Conservation (phyloP, 23 red algal genomes). For the Chondrus crispus region DNA sequence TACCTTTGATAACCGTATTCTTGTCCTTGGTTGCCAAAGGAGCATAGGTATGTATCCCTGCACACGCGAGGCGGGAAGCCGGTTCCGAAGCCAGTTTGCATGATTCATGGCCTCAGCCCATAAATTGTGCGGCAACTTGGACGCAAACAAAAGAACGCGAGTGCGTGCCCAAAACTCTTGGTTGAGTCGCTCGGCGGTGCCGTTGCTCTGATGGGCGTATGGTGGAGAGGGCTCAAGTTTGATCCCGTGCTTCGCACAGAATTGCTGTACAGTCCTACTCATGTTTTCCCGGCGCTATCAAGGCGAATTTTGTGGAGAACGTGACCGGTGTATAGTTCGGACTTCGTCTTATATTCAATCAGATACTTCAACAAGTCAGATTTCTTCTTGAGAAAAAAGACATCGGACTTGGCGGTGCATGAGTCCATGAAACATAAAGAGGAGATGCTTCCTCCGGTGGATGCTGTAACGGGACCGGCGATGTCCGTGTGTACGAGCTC, state of each 20-base stretch:
- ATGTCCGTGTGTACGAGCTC: constrained; percentile 1
- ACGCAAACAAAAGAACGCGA: background rate
- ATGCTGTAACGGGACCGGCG: background rate
- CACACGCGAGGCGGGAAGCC: background rate
- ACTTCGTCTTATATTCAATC: background rate
- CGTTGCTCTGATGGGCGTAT: background rate
- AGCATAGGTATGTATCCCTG: background rate
- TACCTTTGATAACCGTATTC: background rate
- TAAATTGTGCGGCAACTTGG: background rate
- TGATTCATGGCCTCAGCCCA: background rate
- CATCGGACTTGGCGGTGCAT: background rate
- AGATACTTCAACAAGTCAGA: background rate
- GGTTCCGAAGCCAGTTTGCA: background rate
- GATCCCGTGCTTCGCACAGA: background rate
- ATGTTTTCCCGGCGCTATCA: constrained; percentile 6
- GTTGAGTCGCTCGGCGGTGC: background rate
- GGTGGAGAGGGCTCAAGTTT: background rate
- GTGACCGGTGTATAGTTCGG: background rate
- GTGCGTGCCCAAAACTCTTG: background rate
- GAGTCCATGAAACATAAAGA: background rate
- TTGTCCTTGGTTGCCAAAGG: background rate
- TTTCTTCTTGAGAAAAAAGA: background rate
- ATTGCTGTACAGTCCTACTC: background rate
- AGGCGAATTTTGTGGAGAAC: background rate
- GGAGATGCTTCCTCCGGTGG: background rate